phyloP scores from a whole-genome alignment of 768 basidiomycete genomes.

The Tremella mesenterica region DNA sequence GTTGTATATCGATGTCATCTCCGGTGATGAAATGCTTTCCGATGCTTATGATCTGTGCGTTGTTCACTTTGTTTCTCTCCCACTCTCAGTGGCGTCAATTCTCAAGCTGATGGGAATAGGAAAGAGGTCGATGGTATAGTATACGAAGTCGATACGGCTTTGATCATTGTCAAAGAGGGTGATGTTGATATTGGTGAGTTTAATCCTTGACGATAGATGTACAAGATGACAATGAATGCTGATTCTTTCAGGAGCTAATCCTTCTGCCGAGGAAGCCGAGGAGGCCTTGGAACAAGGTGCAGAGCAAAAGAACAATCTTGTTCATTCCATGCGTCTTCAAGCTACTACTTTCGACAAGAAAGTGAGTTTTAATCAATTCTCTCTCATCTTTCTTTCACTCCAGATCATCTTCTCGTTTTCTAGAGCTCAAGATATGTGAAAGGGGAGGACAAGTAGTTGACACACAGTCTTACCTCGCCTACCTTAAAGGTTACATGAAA shows the following conservation, averaged over 20 bases:
- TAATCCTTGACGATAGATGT: not conserved
- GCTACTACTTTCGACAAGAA: constrained; percentile 82
- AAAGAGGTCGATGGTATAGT: constrained; percentile 69
- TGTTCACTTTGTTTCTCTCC: constrained; percentile 28
- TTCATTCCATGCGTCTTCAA: constrained; percentile 83
- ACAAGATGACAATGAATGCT: not conserved
- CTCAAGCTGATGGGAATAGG: too few species aligned
- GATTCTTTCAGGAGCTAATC: constrained; percentile 65
- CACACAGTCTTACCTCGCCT: constrained; percentile 53
- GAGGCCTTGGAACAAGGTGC: constrained; percentile 75
- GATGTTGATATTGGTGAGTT: constrained; percentile 77
- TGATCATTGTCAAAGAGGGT: constrained; percentile 63
- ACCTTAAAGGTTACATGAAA: constrained; percentile 98
- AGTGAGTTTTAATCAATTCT: constrained; percentile 28
- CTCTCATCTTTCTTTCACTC: not conserved
- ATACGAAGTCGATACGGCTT: constrained; percentile 75
- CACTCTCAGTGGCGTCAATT: too few species aligned
- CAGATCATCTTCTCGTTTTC: not conserved
- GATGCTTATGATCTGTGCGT: constrained; percentile 83
- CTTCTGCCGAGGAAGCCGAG: constrained; percentile 76
- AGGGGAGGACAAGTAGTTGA: not conserved
- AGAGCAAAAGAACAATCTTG: constrained; percentile 75
- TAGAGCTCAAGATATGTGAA: not conserved
- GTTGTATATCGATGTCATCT: constrained; percentile 50
- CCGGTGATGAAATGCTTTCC: constrained; percentile 83